These are phyloP conservation scores for Nemania sp. DNA, from an alignment of 2,329 filamentous ascomycete genomes.

Conservation along the genomic window DNA sequence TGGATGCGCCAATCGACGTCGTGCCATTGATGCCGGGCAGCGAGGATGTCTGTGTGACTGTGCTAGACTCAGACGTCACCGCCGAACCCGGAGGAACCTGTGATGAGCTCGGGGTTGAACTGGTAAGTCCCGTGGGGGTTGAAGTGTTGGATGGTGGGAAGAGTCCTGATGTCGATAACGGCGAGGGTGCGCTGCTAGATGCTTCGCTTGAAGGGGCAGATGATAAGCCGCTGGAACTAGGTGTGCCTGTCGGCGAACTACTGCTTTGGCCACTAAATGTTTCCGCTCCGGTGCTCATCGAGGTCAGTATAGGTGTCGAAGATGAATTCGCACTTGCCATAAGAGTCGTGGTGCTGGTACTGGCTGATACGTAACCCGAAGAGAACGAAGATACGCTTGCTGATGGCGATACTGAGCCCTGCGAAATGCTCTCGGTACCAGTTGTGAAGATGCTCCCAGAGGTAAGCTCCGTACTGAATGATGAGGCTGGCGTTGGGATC, in stretches of 20 bases:
- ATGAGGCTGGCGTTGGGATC: neutral
- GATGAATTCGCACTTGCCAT: neutral
- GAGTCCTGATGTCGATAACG: slow-evolving; percentile 32
- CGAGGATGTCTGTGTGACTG: slow-evolving; percentile 25
- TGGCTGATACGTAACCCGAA: slow-evolving; percentile 21
- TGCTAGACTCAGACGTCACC: slow-evolving; percentile 9
- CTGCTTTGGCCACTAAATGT: slow-evolving; percentile 20
- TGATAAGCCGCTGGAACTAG: slow-evolving; percentile 17
- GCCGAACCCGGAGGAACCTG: slow-evolving; percentile 19
- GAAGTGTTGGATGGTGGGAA: slow-evolving; percentile 39
- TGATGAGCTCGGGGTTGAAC: slow-evolving; percentile 16
- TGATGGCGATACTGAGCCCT: slow-evolving; percentile 19
- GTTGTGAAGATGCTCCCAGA: neutral
- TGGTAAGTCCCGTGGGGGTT: slow-evolving; percentile 24
- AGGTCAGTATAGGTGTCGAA: slow-evolving; percentile 15
- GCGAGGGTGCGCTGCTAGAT: slow-evolving; percentile 6
- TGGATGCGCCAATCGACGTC: slow-evolving; percentile 18
- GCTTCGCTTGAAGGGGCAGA: slow-evolving; percentile 4
- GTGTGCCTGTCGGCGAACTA: slow-evolving; percentile 10
- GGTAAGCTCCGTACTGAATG: neutral
- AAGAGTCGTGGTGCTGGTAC: slow-evolving; percentile 18
- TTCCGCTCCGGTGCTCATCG: slow-evolving; percentile 20
- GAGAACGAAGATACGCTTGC: slow-evolving; percentile 21
- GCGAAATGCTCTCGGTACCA: neutral
- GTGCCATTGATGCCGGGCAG: slow-evolving; percentile 6